Evolutionary conservation across 2,329 filamentous ascomycete species (phyloP).

Genomic region (Xylaria sp.): DNA sequence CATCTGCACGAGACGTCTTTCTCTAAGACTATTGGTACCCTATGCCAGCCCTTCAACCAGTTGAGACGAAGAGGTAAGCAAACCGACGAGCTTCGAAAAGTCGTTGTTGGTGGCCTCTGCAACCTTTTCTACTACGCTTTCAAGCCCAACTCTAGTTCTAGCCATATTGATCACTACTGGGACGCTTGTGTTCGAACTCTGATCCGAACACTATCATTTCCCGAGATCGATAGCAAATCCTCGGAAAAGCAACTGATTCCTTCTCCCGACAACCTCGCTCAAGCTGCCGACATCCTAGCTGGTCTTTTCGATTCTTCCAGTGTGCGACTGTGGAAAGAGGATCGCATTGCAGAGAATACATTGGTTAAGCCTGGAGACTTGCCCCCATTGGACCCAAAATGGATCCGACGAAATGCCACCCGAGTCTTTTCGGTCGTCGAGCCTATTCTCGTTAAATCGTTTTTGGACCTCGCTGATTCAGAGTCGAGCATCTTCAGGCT

Average conservation of each 20-base stretch:
- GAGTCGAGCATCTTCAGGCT: slow-evolving; percentile 59
- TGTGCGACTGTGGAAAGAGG: slow-evolving; percentile 72
- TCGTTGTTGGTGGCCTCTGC: slow-evolving; percentile 72
- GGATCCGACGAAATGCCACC: slow-evolving; percentile 75
- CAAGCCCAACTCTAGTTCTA: slow-evolving; percentile 68
- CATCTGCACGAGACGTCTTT: slow-evolving; percentile 66
- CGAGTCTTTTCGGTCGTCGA: slow-evolving; percentile 68
- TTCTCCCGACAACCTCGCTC: slow-evolving; percentile 55
- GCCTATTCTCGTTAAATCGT: slow-evolving; percentile 65
- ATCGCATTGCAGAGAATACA: slow-evolving; percentile 67
- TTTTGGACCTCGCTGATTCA: slow-evolving; percentile 65
- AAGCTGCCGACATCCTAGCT: slow-evolving; percentile 73
- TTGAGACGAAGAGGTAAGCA: slow-evolving; percentile 69
- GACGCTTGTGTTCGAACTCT: slow-evolving; percentile 72
- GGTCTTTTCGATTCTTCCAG: slow-evolving; percentile 69
- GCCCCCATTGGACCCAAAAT: slow-evolving; percentile 82
- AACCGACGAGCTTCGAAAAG: slow-evolving; percentile 61
- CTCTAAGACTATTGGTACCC: slow-evolving; percentile 56
- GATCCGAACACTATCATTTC: slow-evolving; percentile 60
- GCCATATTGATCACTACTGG: slow-evolving; percentile 80
- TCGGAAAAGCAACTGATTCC: slow-evolving; percentile 44
- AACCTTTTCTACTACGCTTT: slow-evolving; percentile 84
- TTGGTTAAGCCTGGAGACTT: slow-evolving; percentile 73
- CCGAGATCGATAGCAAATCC: slow-evolving; percentile 35
- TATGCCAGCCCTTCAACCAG: slow-evolving; percentile 74